Conservation (phyloP, 768 basidiomycete genomes). For the Boletus coccyginus region DNA sequence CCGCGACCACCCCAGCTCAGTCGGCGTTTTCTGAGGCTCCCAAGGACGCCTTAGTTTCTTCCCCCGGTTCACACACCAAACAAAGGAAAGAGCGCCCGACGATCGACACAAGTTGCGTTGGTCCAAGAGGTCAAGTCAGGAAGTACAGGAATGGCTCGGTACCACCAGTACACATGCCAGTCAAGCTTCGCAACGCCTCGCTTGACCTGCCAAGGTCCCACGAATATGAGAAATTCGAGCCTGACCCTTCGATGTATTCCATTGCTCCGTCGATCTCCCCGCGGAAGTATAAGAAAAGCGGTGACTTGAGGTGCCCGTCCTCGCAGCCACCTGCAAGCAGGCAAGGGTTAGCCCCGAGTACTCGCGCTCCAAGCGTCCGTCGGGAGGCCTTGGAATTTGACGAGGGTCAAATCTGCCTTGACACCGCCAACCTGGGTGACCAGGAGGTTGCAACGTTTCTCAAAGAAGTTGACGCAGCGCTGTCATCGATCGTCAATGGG, state of each 20-base stretch:
- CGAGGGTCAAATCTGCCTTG: conserved; percentile 30
- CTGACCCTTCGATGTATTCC: conserved; percentile 30
- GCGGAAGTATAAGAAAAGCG: conserved; percentile 18
- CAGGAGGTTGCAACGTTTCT: conserved; percentile 32
- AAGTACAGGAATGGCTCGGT: conserved; percentile 32
- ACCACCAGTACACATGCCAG: conserved; percentile 30
- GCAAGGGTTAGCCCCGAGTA: conserved; percentile 20
- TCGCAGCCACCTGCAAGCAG: conserved; percentile 27
- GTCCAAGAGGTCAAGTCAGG: conserved; percentile 29
- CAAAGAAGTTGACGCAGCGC: conserved; percentile 30
- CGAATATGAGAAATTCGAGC: conserved; percentile 26
- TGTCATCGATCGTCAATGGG: conserved; percentile 24
- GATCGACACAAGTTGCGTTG: conserved; percentile 32
- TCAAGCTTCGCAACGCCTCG: conserved; percentile 29
- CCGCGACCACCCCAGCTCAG: conserved; percentile 26
- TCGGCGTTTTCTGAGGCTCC: conserved; percentile 20
- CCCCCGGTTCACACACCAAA: conserved; percentile 17
- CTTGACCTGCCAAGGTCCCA: conserved; percentile 28
- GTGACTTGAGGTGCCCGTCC: conserved; percentile 22
- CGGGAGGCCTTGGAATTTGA: conserved; percentile 30
- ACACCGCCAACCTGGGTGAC: conserved; percentile 29
- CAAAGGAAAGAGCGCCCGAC: conserved; percentile 31
- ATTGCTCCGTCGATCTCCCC: conserved; percentile 30
- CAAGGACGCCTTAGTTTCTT: conserved; percentile 10
- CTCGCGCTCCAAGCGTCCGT: conserved; percentile 28